A percentile compares a stretch with the other conserved stretches of the same genome.
phyloP scores from a whole-genome alignment of 2,329 filamentous ascomycete genomes.

The Aspergillus sp. region DNA sequence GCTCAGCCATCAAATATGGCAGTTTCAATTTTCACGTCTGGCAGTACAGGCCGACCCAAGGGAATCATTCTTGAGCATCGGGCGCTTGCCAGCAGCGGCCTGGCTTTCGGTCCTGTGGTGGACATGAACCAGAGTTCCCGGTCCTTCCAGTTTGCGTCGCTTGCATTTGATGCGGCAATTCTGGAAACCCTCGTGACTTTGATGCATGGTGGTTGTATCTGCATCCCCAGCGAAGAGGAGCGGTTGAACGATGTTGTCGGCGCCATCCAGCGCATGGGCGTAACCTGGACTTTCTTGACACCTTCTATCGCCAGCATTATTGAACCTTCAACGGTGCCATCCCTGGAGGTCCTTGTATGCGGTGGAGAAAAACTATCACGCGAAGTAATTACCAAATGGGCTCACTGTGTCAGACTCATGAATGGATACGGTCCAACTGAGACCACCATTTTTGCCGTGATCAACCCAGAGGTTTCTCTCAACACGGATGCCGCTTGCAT shows the following conservation, averaged over 20 bases:
- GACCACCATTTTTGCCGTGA: constrained; percentile 31
- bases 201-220: constrained; percentile 48
- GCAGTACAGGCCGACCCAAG: constrained; percentile 39
- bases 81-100: constrained; percentile 32
- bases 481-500: constrained; percentile 22
- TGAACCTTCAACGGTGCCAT: constrained; percentile 39
- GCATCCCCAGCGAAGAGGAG: constrained; percentile 48
- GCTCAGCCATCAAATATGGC: constrained; percentile 29
- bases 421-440: constrained; percentile 43
- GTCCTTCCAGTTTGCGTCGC: constrained; percentile 46
- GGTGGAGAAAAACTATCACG: constrained; percentile 66
- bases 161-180: constrained; percentile 47
- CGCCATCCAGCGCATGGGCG: constrained; percentile 50
- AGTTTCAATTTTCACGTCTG: constrained; percentile 39
- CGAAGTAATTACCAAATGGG: constrained; percentile 70
- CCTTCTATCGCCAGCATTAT: constrained; percentile 45
- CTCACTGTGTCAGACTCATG: constrained; percentile 38
- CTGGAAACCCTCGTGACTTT: constrained; percentile 40
- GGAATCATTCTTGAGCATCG: constrained; percentile 38
- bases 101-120: constrained; percentile 29
- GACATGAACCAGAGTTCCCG: constrained; percentile 25
- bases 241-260: constrained; percentile 50
- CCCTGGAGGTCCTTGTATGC: constrained; percentile 43
- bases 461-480: constrained; percentile 29
- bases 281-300: constrained; percentile 48